Conservation (phyloP, 73 alveolate genomes). For the Paramecium sexaurelia region DNA sequence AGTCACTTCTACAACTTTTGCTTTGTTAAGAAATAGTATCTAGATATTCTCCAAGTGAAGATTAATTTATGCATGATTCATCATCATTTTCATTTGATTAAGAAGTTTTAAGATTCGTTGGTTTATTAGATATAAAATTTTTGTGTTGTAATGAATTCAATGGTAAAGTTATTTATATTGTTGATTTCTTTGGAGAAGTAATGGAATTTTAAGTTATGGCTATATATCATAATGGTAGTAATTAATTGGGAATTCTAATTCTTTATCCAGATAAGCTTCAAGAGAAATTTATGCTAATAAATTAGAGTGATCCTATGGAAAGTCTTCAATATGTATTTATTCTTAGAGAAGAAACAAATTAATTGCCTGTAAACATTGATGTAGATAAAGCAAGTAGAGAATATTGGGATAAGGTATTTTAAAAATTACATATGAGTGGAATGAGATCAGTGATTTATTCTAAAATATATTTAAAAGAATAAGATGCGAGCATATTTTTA, state of each 20-base stretch:
- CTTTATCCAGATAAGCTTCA: constrained; percentile 4
- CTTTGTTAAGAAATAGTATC: constrained; percentile 31
- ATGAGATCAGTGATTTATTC: constrained; percentile 43
- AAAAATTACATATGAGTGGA: constrained; percentile 7
- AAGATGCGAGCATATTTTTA: not conserved
- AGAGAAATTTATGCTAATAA: not conserved
- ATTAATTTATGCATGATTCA: constrained; percentile 47
- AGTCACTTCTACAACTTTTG: not conserved
- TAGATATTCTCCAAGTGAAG: not conserved
- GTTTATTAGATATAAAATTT: constrained; percentile 10
- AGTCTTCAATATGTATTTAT: not conserved
- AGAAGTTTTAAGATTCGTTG: constrained; percentile 23
- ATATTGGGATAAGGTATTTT: constrained; percentile 52
- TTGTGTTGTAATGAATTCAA: constrained; percentile 18
- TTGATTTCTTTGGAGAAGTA: constrained; percentile 10
- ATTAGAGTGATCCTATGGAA: not conserved
- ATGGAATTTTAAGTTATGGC: constrained; percentile 35
- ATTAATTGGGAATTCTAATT: not conserved
- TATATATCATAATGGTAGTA: not conserved
- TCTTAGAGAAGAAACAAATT: constrained; percentile 53
- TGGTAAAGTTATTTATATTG: constrained; percentile 1
- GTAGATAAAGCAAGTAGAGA: constrained; percentile 42
- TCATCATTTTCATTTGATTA: constrained; percentile 11
- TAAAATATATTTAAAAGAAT: not conserved
- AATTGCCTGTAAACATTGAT: constrained; percentile 54